A percentile compares a stretch with the other conserved stretches of the same genome.
These are phyloP conservation scores for Fusarium nygamai DNA, from an alignment of 2,329 filamentous ascomycete species.

Conservation along the genomic window DNA sequence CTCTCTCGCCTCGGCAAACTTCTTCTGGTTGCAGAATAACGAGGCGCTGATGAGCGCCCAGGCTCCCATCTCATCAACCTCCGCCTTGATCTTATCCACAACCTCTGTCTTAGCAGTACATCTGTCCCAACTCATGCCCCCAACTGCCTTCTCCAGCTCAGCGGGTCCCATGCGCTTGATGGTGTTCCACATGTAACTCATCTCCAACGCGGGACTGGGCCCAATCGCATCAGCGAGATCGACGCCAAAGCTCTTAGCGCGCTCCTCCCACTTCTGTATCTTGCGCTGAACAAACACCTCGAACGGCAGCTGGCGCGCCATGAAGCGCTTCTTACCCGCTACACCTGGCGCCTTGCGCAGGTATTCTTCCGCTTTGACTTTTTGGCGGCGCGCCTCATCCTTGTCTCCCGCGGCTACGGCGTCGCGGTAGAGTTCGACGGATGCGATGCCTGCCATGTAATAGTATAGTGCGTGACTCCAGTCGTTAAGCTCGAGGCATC, in stretches of 20 bases:
- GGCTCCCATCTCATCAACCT: constrained; percentile 70
- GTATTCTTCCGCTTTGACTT: constrained; percentile 72
- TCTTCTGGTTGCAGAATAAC: constrained; percentile 70
- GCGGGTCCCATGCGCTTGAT: constrained; percentile 78
- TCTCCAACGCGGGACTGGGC: constrained; percentile 84
- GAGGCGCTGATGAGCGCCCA: constrained; percentile 73
- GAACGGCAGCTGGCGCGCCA: constrained; percentile 89
- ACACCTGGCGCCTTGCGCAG: constrained; percentile 77
- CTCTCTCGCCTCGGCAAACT: constrained; percentile 70
- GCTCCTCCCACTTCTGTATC: constrained; percentile 85
- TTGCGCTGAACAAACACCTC: constrained; percentile 88
- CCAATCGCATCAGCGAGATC: constrained; percentile 84
- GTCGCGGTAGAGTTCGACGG: constrained; percentile 83
- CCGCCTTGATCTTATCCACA: constrained; percentile 58
- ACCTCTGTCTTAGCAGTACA: constrained; percentile 60
- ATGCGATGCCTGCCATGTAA: constrained; percentile 82
- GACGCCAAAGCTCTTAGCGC: constrained; percentile 72
- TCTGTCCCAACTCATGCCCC: constrained; percentile 72
- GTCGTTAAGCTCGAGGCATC: constrained; percentile 82
- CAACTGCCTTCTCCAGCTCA: constrained; percentile 72
- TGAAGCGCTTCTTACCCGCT: constrained; percentile 87
- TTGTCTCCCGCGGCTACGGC: constrained; percentile 52
- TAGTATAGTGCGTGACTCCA: constrained; percentile 93
- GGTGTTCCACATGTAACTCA: constrained; percentile 95
- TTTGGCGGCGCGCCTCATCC: constrained; percentile 64